A percentile compares a stretch with the other conserved stretches of the same genome.
phyloP scores from a whole-genome alignment of 129 eudicot genomes.

The Gnaphalium uliginosum region DNA sequence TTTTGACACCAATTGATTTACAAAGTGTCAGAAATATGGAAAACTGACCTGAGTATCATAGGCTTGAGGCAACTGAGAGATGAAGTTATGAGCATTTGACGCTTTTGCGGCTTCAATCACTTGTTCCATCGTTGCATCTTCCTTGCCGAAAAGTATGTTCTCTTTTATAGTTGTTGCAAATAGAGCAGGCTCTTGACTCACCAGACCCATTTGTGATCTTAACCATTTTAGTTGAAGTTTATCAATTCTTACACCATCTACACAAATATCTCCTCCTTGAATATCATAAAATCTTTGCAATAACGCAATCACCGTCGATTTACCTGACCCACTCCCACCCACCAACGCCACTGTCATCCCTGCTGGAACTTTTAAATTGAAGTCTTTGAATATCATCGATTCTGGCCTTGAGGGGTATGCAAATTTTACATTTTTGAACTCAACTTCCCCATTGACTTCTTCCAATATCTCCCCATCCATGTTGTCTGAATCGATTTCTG shows the following conservation, averaged over 20 bases:
- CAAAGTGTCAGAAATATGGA: neutral
- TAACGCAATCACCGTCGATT: constrained; percentile 73
- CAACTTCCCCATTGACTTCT: constrained; percentile 54
- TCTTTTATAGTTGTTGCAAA: constrained; percentile 89
- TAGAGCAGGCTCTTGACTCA: constrained; percentile 95
- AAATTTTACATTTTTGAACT: constrained; percentile 44
- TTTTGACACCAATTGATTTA: neutral
- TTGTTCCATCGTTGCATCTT: constrained; percentile 78
- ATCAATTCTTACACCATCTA: constrained; percentile 71
- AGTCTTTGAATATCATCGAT: constrained; percentile 45
- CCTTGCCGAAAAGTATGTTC: constrained; percentile 94
- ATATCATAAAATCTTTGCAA: constrained; percentile 88
- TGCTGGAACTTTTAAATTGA: constrained; percentile 58
- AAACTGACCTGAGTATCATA: constrained; percentile 86
- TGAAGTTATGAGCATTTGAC: constrained; percentile 91
- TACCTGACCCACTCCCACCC: constrained; percentile 89
- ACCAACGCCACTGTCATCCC: constrained; percentile 76
- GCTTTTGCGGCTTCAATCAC: constrained; percentile 89
- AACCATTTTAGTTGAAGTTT: constrained; percentile 86
- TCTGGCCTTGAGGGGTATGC: constrained; percentile 64
- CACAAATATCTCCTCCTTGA: constrained; percentile 58
- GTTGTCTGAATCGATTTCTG: constrained; percentile 70
- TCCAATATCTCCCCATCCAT: constrained; percentile 48
- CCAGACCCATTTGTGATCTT: constrained; percentile 93
- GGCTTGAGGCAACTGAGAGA: constrained; percentile 72